Conservation (phyloP, 805 yeast genomes). For the Cyberlindnera suaveolens region DNA sequence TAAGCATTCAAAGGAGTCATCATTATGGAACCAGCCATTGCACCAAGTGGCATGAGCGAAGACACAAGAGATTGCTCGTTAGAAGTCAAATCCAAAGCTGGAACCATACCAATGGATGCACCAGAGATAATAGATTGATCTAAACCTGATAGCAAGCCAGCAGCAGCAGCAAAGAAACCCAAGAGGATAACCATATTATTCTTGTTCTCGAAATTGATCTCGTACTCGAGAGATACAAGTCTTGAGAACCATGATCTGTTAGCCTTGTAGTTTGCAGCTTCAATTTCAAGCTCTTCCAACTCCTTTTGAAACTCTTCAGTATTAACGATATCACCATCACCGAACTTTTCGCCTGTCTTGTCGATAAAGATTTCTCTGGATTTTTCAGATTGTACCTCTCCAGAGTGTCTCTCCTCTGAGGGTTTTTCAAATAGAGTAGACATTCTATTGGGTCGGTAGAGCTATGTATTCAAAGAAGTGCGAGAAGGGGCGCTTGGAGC, state of each 20-base stretch:
- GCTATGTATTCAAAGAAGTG: not conserved
- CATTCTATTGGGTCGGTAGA: not conserved
- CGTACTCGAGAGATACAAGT: slow-evolving; percentile 30
- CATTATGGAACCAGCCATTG: slow-evolving; percentile 54
- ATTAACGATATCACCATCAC: slow-evolving; percentile 9
- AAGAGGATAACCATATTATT: slow-evolving; percentile 40
- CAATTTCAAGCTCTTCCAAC: slow-evolving; percentile 29
- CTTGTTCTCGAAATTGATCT: slow-evolving; percentile 38
- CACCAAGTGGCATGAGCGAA: slow-evolving; percentile 65
- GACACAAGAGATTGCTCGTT: slow-evolving; percentile 47
- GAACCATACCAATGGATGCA: slow-evolving; percentile 47
- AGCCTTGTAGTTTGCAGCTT: slow-evolving; percentile 19
- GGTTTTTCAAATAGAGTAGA: slow-evolving; percentile 7
- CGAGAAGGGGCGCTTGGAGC: too few species aligned
- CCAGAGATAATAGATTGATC: slow-evolving; percentile 66
- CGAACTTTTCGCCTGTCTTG: slow-evolving; percentile 12
- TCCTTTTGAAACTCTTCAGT: slow-evolving; percentile 34
- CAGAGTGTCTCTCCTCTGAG: not conserved
- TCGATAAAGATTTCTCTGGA: slow-evolving; percentile 4
- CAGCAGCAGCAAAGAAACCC: slow-evolving; percentile 54
- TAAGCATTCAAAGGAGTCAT: slow-evolving; percentile 52
- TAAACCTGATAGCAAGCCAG: slow-evolving; percentile 59
- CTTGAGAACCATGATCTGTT: slow-evolving; percentile 33
- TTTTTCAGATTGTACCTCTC: not conserved
- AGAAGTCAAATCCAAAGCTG: slow-evolving; percentile 32